Evolutionary conservation across 768 basidiomycete genomes (phyloP).

Genomic region (Termitomyces bulborhizus): DNA sequence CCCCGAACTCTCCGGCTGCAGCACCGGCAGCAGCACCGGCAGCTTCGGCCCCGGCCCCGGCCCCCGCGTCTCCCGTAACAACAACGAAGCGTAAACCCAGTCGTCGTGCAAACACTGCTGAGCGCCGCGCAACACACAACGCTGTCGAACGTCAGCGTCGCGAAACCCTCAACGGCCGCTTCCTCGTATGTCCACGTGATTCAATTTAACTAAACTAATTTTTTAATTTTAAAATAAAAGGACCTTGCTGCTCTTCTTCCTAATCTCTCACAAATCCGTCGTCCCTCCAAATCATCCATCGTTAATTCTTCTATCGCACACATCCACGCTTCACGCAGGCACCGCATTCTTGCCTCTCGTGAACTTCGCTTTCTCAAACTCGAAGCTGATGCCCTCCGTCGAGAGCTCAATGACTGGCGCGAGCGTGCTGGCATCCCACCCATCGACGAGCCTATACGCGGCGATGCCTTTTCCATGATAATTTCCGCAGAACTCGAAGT

Average conservation of each 20-base stretch:
- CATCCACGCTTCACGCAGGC: constrained; percentile 63
- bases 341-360: constrained; percentile 59
- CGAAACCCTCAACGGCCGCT: constrained; percentile 89
- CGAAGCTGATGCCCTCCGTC: constrained; percentile 62
- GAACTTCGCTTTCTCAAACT: constrained; percentile 74
- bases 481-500: constrained; percentile 34
- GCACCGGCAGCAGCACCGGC: not conserved
- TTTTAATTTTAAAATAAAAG: constrained; percentile 29
- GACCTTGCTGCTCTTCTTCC: constrained; percentile 41
- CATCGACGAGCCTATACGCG: constrained; percentile 67
- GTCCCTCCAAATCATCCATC: constrained; percentile 94
- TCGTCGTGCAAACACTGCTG: constrained; percentile 91
- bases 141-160: constrained; percentile 92
- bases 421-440: constrained; percentile 65
- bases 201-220: no score
- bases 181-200: constrained; percentile 52
- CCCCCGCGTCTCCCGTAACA: not conserved
- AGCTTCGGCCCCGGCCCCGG: constrained; percentile 4
- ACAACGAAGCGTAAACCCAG: constrained; percentile 70
- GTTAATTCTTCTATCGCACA: constrained; percentile 94
- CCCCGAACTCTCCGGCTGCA: constrained; percentile 9
- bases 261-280: constrained; percentile 73
- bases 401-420: constrained; percentile 58
- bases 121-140: constrained; percentile 94
- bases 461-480: constrained; percentile 36